Percentiles rank a stretch among this genome's conserved stretches.
Conservation (phyloP, 176 grass and related monocot genomes). For the Ananas comosus region DNA sequence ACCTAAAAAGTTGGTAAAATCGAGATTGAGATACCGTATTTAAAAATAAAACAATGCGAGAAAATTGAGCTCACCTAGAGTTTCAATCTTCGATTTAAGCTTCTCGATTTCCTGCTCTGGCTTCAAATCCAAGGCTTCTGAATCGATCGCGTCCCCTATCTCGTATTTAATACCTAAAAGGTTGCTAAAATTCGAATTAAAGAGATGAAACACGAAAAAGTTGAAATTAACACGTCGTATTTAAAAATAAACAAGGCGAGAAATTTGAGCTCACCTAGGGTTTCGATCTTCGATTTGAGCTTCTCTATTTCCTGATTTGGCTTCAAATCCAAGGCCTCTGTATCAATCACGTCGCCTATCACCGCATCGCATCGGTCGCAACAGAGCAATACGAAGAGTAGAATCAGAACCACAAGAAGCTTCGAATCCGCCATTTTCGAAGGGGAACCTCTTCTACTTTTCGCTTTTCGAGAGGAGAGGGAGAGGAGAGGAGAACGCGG, state of each 20-base stretch:
- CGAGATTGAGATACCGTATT: no score
- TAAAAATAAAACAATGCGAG: background rate
- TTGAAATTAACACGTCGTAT: no score
- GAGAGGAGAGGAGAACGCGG: background rate
- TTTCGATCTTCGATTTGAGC: constrained; percentile 30
- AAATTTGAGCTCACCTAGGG: constrained; percentile 26
- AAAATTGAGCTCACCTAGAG: constrained; percentile 27
- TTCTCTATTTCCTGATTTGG: background rate
- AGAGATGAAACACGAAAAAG: no score
- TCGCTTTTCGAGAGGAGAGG: background rate
- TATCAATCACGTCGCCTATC: background rate
- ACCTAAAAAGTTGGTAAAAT: no score
- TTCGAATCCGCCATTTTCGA: background rate
- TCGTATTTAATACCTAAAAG: no score
- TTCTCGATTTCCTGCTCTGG: constrained; percentile 28
- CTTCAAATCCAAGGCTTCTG: no score
- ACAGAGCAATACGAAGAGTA: background rate
- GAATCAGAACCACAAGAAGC: background rate
- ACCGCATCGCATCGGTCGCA: background rate
- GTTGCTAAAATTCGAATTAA: no score
- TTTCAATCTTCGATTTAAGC: constrained; percentile 44
- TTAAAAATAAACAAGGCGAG: background rate
- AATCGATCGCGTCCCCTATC: no score
- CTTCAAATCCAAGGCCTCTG: background rate
- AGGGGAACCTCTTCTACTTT: background rate